Percentiles rank a stretch among this genome's conserved stretches.
Evolutionary conservation across 176 grass and related monocot genomes (phyloP).

Genomic region (Triticum urartu): DNA sequence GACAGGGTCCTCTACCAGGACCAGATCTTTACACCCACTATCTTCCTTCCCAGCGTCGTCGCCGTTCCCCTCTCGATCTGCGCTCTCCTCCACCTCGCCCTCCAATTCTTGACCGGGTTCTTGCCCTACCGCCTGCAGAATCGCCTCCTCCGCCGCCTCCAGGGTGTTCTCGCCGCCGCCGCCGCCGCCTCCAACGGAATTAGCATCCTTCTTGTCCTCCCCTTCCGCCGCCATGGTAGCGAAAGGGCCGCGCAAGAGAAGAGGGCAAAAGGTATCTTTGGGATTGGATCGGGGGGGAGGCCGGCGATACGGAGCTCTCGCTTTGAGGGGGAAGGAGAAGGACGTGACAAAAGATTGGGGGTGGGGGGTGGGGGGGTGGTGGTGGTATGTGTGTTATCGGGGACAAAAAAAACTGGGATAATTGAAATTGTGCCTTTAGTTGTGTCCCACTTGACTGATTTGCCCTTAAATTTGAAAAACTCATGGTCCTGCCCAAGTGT

Average conservation of each 20-base stretch:
- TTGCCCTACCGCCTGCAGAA: neutral
- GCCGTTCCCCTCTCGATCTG: slow-evolving; percentile 22
- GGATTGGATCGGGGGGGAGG: slow-evolving; percentile 47
- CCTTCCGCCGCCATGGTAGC: slow-evolving; percentile 50
- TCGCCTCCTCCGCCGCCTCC: slow-evolving; percentile 6
- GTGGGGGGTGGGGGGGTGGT: no score
- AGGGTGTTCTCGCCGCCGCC: neutral
- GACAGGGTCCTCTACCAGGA: slow-evolving; percentile 24
- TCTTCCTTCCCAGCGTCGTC: slow-evolving; percentile 5
- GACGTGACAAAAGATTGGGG: no score
- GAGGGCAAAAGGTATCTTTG: slow-evolving; percentile 33
- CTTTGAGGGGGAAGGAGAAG: slow-evolving; percentile 17
- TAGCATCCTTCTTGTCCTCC: slow-evolving; percentile 29
- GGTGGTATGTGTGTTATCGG: no score
- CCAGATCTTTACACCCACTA: slow-evolving; percentile 24
- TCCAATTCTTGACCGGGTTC: neutral
- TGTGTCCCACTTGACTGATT: no score
- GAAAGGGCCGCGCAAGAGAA: slow-evolving; percentile 6
- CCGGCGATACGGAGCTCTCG: slow-evolving; percentile 43
- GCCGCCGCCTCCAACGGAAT: neutral
- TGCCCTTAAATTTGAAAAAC: no score
- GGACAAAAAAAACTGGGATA: no score
- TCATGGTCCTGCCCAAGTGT: no score
- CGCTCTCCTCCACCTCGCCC: neutral
- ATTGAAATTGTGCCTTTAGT: no score